Conservation (phyloP, 176 grass and related monocot genomes). For the Triticum urartu region DNA sequence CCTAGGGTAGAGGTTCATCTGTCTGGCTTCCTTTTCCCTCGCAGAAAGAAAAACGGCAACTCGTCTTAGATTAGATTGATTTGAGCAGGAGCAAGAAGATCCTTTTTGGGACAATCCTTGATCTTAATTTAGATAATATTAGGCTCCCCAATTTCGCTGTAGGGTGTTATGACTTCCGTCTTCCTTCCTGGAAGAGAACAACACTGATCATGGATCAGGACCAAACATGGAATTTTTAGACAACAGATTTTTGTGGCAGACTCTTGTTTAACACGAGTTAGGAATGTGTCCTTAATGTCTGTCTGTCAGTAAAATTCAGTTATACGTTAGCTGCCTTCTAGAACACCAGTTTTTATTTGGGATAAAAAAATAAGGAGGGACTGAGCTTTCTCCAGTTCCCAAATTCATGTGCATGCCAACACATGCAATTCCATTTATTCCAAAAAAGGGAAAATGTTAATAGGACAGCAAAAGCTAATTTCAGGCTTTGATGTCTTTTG, state of each 20-base stretch:
- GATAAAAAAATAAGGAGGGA: not conserved
- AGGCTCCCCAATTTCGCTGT: not conserved
- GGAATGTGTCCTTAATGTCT: not conserved
- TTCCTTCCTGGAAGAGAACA: not conserved
- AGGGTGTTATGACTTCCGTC: not conserved
- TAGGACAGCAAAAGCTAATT: conserved; percentile 23
- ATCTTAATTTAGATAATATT: not conserved
- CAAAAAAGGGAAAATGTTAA: not conserved
- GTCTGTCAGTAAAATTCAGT: not conserved
- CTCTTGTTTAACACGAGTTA: not conserved
- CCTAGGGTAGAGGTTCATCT: not conserved
- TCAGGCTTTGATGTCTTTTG: too few relatives aligned
- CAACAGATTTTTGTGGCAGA: not conserved
- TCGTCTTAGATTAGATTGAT: not conserved
- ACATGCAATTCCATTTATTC: conserved; percentile 39
- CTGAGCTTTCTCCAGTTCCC: not conserved
- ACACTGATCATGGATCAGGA: not conserved
- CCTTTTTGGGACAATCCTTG: not conserved
- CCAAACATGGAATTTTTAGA: not conserved
- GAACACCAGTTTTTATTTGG: not conserved
- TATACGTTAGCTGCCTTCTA: not conserved
- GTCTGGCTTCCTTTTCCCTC: not conserved
- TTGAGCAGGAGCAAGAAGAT: not conserved
- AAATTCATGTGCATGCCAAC: conserved; percentile 21
- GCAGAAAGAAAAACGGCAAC: not conserved